These are phyloP conservation scores for Talaromyces adpressus DNA, from an alignment of 495 filamentous ascomycete genomes.

Conservation along the genomic window DNA sequence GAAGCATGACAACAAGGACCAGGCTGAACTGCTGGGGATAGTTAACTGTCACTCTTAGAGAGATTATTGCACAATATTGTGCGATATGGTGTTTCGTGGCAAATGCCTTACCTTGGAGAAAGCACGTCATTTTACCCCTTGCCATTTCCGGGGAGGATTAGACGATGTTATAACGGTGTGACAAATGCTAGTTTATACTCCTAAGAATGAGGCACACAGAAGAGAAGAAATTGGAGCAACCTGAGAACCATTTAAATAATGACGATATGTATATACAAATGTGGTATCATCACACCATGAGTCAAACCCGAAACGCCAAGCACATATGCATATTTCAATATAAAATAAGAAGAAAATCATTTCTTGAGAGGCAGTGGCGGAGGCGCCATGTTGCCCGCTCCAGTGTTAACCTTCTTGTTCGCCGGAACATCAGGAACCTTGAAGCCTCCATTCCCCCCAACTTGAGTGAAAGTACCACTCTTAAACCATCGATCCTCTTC, in stretches of 20 bases:
- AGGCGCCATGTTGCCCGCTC: slow-evolving; percentile 38
- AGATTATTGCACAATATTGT: neutral
- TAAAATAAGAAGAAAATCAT: neutral
- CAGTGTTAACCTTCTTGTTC: slow-evolving; percentile 37
- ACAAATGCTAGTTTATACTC: too few relatives aligned
- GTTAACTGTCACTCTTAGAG: neutral
- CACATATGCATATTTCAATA: neutral
- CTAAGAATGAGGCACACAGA: neutral
- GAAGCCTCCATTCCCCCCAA: slow-evolving; percentile 47
- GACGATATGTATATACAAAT: neutral
- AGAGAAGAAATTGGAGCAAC: neutral
- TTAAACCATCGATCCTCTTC: slow-evolving; percentile 96
- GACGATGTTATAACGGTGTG: neutral
- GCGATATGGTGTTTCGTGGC: neutral
- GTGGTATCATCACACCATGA: slow-evolving; percentile 4
- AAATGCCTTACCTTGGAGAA: neutral
- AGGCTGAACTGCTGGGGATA: neutral
- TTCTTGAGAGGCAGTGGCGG: slow-evolving; percentile 26
- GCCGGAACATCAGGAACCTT: slow-evolving; percentile 43
- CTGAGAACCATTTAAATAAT: neutral
- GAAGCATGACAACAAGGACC: neutral
- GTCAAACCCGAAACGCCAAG: neutral
- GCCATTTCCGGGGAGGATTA: neutral
- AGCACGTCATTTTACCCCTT: slow-evolving; percentile 5
- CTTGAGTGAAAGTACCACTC: slow-evolving; percentile 89